These are phyloP conservation scores for Fusarium devonianum DNA, from an alignment of 2,329 filamentous ascomycete genomes.

Conservation along the genomic window DNA sequence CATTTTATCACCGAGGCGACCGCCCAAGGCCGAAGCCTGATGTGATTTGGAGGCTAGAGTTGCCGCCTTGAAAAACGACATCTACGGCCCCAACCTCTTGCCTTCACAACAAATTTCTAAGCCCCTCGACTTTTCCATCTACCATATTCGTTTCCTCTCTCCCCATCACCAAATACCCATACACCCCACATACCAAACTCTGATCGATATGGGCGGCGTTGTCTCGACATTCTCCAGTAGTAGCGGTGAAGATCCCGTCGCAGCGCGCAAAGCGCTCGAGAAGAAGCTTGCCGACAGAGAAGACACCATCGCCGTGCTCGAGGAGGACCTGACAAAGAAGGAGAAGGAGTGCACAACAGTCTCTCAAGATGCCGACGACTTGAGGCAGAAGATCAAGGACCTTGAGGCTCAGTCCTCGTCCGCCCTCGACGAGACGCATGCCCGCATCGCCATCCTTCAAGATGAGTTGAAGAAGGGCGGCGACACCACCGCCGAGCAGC, in stretches of 20 bases:
- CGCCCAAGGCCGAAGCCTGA: slow-evolving; percentile 19
- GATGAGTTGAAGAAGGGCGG: slow-evolving; percentile 44
- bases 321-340: slow-evolving; percentile 47
- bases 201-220: slow-evolving; percentile 51
- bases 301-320: slow-evolving; percentile 46
- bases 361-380: slow-evolving; percentile 48
- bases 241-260: slow-evolving; percentile 45
- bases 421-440: slow-evolving; percentile 44
- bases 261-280: slow-evolving; percentile 46
- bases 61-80: slow-evolving; percentile 24
- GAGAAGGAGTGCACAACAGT: slow-evolving; percentile 47
- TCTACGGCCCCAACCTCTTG: slow-evolving; percentile 30
- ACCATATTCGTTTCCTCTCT: slow-evolving; percentile 5
- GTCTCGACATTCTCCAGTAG: slow-evolving; percentile 48
- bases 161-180: slow-evolving; percentile 13
- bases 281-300: slow-evolving; percentile 51
- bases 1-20: slow-evolving; percentile 43
- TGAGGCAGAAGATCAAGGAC: slow-evolving; percentile 50
- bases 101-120: slow-evolving; percentile 20
- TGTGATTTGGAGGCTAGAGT: slow-evolving; percentile 33
- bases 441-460: slow-evolving; percentile 47
- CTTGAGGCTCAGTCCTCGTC: slow-evolving; percentile 44
- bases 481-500: slow-evolving; percentile 35
- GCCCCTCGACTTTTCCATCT: slow-evolving; percentile 2
- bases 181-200: slow-evolving; percentile 28